Percentiles rank a stretch among this genome's conserved stretches.
Conservation (phyloP, 2,329 filamentous ascomycete genomes). For the Calonectria crousiana region DNA sequence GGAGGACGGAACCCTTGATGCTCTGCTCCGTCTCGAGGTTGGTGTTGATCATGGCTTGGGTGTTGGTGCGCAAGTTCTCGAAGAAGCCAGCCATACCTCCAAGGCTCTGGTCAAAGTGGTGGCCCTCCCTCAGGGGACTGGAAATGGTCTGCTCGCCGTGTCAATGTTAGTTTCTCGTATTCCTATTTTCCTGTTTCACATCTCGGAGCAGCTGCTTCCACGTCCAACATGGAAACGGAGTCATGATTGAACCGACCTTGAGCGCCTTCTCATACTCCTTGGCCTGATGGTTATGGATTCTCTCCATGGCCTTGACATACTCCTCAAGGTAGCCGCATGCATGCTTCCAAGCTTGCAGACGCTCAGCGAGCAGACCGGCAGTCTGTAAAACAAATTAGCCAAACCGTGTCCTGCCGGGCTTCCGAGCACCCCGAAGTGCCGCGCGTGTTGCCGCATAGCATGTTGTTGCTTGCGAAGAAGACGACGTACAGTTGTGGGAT, state of each 20-base stretch:
- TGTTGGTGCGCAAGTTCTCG: constrained; percentile 93
- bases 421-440: neutral
- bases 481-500: constrained; percentile 67
- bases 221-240: neutral
- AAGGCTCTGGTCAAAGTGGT: constrained; percentile 93
- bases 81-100: constrained; percentile 91
- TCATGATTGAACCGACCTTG: constrained; percentile 67
- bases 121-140: constrained; percentile 86
- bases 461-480: neutral
- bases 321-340: constrained; percentile 92
- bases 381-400: constrained; percentile 62
- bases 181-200: neutral
- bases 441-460: constrained; percentile 8
- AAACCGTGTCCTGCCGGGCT: neutral
- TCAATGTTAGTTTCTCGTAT: constrained; percentile 7
- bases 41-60: constrained; percentile 88
- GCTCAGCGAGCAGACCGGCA: constrained; percentile 84
- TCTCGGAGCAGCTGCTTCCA: neutral
- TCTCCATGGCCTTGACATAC: constrained; percentile 87
- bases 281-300: constrained; percentile 83
- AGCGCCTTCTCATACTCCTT: constrained; percentile 97
- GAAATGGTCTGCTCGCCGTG: constrained; percentile 75
- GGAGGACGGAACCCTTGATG: constrained; percentile 86
- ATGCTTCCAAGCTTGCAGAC: constrained; percentile 96
- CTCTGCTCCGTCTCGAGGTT: constrained; percentile 93